Evolutionary conservation across 2,329 filamentous ascomycete species (phyloP).

Genomic region (Juglanconis juglandina): DNA sequence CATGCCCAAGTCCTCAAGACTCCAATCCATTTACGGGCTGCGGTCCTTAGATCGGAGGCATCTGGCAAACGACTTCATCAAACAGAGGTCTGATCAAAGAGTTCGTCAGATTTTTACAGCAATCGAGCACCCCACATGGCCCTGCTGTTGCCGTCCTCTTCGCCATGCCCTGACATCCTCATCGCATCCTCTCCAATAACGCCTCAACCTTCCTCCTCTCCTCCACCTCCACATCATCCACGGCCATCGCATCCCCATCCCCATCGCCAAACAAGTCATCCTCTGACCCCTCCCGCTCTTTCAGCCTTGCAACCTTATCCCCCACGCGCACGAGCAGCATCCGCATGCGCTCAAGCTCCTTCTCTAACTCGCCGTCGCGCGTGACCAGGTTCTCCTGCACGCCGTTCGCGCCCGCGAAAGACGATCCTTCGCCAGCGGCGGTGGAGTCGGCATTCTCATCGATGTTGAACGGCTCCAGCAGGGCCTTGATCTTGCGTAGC

Average conservation of each 20-base stretch:
- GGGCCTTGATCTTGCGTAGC: slow-evolving; percentile 45
- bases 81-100: too few relatives aligned
- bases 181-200: slow-evolving; percentile 33
- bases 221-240: slow-evolving; percentile 35
- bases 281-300: slow-evolving; percentile 19
- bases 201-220: slow-evolving; percentile 41
- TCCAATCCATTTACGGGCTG: too few relatives aligned
- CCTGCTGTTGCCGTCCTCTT: too few relatives aligned
- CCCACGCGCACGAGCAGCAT: slow-evolving; percentile 59
- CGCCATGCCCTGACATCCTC: neutral
- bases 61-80: too few relatives aligned
- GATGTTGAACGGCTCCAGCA: slow-evolving; percentile 47
- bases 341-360: slow-evolving; percentile 64
- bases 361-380: slow-evolving; percentile 61
- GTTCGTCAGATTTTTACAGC: neutral
- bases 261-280: slow-evolving; percentile 12
- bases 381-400: slow-evolving; percentile 67
- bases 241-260: slow-evolving; percentile 23
- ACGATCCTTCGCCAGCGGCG: slow-evolving; percentile 16
- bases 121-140: too few relatives aligned
- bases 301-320: slow-evolving; percentile 45
- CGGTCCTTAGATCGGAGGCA: too few relatives aligned
- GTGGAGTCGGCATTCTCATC: slow-evolving; percentile 6
- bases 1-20: too few relatives aligned
- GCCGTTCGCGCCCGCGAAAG: slow-evolving; percentile 26